phyloP scores from a whole-genome alignment of 2,329 filamentous ascomycete species.

The Aspergillus sp. region DNA sequence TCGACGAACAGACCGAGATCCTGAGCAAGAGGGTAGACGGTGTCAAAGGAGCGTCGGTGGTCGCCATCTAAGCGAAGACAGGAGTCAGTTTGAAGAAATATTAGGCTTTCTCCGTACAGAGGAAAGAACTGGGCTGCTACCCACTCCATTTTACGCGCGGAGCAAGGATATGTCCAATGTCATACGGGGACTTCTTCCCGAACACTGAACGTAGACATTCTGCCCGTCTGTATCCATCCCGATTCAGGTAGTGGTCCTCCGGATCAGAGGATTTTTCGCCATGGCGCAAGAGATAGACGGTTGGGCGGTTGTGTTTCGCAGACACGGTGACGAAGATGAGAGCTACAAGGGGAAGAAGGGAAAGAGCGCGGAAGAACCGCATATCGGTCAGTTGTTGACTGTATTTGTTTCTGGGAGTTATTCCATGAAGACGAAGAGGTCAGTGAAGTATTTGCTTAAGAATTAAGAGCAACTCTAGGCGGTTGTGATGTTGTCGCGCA shows the following conservation, averaged over 20 bases:
- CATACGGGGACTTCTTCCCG: slow-evolving; percentile 14
- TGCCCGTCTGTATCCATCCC: slow-evolving; percentile 19
- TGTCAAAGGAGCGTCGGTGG: slow-evolving; percentile 14
- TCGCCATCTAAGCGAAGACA: slow-evolving; percentile 5
- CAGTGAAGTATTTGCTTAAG: not conserved
- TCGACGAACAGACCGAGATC: slow-evolving; percentile 22
- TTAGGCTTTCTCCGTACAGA: not conserved
- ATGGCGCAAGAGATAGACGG: slow-evolving; percentile 24
- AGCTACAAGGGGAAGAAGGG: not conserved
- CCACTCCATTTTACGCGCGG: slow-evolving; percentile 17
- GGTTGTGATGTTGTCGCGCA: too few species aligned
- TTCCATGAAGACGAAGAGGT: not conserved
- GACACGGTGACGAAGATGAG: not conserved
- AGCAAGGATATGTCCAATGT: slow-evolving; percentile 23
- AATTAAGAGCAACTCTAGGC: too few species aligned
- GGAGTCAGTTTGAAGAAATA: slow-evolving; percentile 1
- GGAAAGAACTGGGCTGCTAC: slow-evolving; percentile 1
- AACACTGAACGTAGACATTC: slow-evolving; percentile 22
- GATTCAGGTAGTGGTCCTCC: slow-evolving; percentile 15
- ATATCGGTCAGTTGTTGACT: not conserved
- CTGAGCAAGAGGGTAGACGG: slow-evolving; percentile 18
- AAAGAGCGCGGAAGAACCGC: not conserved
- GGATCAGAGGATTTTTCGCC: slow-evolving; percentile 21
- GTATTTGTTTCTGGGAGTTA: not conserved
- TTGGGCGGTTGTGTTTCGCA: slow-evolving; percentile 8